Evolutionary conservation across 2,329 filamentous ascomycete genomes (phyloP), one percentile per base, ranked within the genome.

Genomic region (Pseudogymnoascus sp.): DNA sequence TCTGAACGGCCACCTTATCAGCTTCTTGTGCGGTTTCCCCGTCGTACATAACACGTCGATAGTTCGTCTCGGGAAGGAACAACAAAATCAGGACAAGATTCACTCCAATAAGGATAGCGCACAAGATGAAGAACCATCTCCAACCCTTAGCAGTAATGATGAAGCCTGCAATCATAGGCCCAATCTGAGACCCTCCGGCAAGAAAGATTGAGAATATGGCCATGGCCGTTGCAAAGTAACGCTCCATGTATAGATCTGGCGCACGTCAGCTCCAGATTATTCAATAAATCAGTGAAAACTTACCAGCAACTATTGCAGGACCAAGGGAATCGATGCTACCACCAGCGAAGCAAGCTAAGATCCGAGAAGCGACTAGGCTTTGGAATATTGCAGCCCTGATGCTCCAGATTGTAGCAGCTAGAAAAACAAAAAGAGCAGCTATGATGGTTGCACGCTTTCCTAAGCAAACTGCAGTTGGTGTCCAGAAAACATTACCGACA

Each of bases 121-220:
- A 72, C 18, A 75, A 68, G 31, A 73, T 74, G 64, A 75, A 75
- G 62, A 73, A 74, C 73, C 73, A 76, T 11, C 74, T 67, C 74
- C 74, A 76, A n/a, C 75, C 75, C 31, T 67, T 67, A 10, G 70
- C 67, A 23, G 69, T 50, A 11, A 75, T 73, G 2, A 76, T 66
- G 46, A 70, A 75, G 2, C 74, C 74, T 1, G 72, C 72, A 42
- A 75, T 74, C 14, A 75, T 65, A 3, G 74, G 74, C 1, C 73
- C 73, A 25, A 75, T 66, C 62, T 75, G 73, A 1, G 73, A 73
- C 1, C 73, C 74, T 23, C 70, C 72, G 5, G 73, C 72, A 12
- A 76, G 68, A 36, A 69, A 73, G 2, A 73, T 66, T 2, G 73
- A 68, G 38, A 74, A 76, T 3, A 71, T 62, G 1, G 74, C 73